Evolutionary conservation across 768 basidiomycete species (phyloP).

Genomic region (Lentinus tigrinus): DNA sequence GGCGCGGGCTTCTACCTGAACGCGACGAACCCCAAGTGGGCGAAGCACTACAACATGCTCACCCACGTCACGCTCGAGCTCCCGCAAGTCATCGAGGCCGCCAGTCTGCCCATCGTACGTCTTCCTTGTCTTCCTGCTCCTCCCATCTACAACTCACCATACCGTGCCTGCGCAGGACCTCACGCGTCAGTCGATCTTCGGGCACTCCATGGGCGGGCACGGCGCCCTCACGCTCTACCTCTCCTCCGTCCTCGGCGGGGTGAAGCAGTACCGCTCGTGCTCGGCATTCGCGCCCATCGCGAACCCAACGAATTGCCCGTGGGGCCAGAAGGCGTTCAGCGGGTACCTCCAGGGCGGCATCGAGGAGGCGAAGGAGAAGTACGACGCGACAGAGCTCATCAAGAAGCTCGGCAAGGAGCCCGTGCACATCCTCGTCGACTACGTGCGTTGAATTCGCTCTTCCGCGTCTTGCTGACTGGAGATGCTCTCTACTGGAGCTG

Average conservation of each 20-base stretch:
- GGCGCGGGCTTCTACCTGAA: slow-evolving; percentile 95
- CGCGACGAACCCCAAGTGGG: slow-evolving; percentile 74
- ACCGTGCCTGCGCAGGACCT: slow-evolving; percentile 60
- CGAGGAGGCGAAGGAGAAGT: slow-evolving; percentile 67
- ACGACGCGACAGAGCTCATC: slow-evolving; percentile 89
- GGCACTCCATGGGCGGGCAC: slow-evolving; percentile 98
- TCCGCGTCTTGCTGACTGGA: not conserved
- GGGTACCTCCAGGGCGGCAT: slow-evolving; percentile 80
- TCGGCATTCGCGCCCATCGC: slow-evolving; percentile 87
- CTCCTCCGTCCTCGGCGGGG: slow-evolving; percentile 44
- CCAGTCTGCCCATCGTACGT: slow-evolving; percentile 76
- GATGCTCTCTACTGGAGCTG: too few relatives aligned
- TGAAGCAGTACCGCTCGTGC: slow-evolving; percentile 74
- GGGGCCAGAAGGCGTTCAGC: slow-evolving; percentile 90
- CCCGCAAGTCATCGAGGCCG: slow-evolving; percentile 71
- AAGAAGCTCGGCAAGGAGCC: slow-evolving; percentile 51
- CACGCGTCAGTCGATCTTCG: slow-evolving; percentile 82
- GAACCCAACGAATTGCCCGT: slow-evolving; percentile 83
- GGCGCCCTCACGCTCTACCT: slow-evolving; percentile 93
- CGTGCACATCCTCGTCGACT: slow-evolving; percentile 83
- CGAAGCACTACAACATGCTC: slow-evolving; percentile 86
- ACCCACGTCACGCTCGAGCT: slow-evolving; percentile 83
- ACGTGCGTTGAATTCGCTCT: slow-evolving; percentile 44
- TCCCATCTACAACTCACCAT: not conserved
- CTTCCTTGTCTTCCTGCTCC: not conserved